phyloP scores from a whole-genome alignment of 306 rosid species.

The Vigna hirtella region DNA sequence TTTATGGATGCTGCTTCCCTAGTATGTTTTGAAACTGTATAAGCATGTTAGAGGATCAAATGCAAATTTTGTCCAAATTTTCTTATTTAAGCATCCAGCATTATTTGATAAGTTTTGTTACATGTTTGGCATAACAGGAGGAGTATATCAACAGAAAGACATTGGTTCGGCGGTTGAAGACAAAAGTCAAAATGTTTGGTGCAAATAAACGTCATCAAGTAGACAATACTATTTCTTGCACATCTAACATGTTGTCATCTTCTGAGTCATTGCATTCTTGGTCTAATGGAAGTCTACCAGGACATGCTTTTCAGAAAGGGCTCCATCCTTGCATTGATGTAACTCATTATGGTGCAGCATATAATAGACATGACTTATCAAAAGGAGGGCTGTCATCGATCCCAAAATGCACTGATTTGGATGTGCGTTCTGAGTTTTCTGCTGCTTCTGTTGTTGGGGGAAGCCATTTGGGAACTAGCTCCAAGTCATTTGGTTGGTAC shows the following conservation, averaged over 20 bases:
- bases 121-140: conserved; percentile 45
- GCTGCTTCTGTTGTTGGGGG: conserved; percentile 23
- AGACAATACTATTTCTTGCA: background rate
- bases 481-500: too few relatives aligned
- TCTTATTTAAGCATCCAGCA: conserved; percentile 5
- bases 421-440: conserved; percentile 33
- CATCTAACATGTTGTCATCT: conserved; percentile 1
- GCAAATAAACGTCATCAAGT: conserved; percentile 12
- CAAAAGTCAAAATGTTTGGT: background rate
- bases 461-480: conserved; percentile 6
- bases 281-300: background rate
- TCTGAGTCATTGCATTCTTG: background rate
- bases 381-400: conserved; percentile 34
- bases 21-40: conserved; percentile 46
- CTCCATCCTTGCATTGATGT: background rate
- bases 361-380: conserved; percentile 5
- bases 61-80: background rate
- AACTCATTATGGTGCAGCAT: background rate
- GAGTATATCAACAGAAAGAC: conserved; percentile 54
- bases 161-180: conserved; percentile 37
- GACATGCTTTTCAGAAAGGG: conserved; percentile 13
- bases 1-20: conserved; percentile 49
- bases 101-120: conserved; percentile 26
- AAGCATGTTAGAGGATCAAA: background rate
- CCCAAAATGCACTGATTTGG: conserved; percentile 24